These are phyloP conservation scores for Trichoderma erinaceum DNA, from an alignment of 495 filamentous ascomycete species.

Conservation along the genomic window DNA sequence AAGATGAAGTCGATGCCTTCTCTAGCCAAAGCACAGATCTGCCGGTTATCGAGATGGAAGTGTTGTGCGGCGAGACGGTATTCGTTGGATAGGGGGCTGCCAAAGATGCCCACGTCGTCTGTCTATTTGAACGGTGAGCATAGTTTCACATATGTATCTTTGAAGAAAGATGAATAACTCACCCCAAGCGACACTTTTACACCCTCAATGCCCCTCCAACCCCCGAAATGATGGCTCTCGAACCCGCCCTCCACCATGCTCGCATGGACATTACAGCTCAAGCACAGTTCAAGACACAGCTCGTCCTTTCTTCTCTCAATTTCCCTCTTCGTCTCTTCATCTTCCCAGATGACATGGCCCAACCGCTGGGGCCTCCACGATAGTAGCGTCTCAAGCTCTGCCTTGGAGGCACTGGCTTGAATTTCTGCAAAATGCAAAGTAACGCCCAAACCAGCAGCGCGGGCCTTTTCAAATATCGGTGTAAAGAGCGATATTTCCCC, in stretches of 20 bases:
- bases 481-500: slow-evolving; percentile 53
- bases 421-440: slow-evolving; percentile 80
- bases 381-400: slow-evolving; percentile 58
- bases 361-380: slow-evolving; percentile 61
- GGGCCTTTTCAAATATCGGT: slow-evolving; percentile 51
- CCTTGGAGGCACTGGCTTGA: slow-evolving; percentile 39
- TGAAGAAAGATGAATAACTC: slow-evolving; percentile 29
- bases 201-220: slow-evolving; percentile 41
- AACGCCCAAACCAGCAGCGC: slow-evolving; percentile 47
- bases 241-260: slow-evolving; percentile 64
- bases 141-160: no score
- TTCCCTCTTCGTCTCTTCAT: slow-evolving; percentile 47
- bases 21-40: slow-evolving; percentile 52
- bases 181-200: slow-evolving; percentile 53
- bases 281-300: slow-evolving; percentile 58
- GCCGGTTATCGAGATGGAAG: slow-evolving; percentile 51
- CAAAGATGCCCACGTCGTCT: slow-evolving; percentile 82
- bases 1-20: slow-evolving; percentile 60
- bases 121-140: slow-evolving; percentile 46
- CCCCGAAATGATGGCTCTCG: slow-evolving; percentile 66
- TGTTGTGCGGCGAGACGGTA: slow-evolving; percentile 67
- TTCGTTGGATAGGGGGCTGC: slow-evolving; percentile 72
- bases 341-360: slow-evolving; percentile 74
- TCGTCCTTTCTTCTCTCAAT: slow-evolving; percentile 51
- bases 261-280: slow-evolving; percentile 76